Percentiles rank a stretch among this genome's conserved stretches.
Evolutionary conservation across 2,329 filamentous ascomycete genomes (phyloP).

Genomic region (Leptographium flavum): DNA sequence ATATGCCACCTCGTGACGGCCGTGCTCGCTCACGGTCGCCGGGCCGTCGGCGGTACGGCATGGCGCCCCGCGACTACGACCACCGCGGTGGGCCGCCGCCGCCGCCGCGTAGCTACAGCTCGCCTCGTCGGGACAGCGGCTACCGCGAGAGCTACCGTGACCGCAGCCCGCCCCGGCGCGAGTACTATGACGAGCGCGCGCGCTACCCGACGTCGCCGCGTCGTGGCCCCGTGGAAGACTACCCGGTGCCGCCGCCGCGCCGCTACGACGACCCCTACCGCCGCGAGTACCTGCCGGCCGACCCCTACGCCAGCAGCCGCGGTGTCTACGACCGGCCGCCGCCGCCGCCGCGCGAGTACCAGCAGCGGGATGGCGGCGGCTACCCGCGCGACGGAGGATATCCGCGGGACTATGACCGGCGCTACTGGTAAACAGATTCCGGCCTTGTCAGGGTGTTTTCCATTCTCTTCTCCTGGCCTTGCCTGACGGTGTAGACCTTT

Average conservation of each 20-base stretch:
- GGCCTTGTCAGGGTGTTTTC: too few species aligned
- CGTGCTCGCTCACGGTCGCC: conserved; percentile 73
- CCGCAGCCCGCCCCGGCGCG: conserved; percentile 60
- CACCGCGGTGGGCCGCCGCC: conserved; percentile 64
- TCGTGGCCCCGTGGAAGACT: conserved; percentile 62
- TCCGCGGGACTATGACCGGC: conserved; percentile 16
- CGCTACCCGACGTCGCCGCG: conserved; percentile 70
- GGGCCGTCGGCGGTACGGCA: conserved; percentile 47
- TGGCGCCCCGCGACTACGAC: conserved; percentile 64
- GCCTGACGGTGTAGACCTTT: not conserved
- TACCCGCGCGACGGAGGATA: conserved; percentile 27
- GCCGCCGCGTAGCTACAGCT: conserved; percentile 52
- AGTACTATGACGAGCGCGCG: conserved; percentile 77
- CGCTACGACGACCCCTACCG: conserved; percentile 69
- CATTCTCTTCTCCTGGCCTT: not conserved
- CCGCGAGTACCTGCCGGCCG: conserved; percentile 48
- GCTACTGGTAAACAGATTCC: conserved; percentile 37
- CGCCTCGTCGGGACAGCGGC: conserved; percentile 27
- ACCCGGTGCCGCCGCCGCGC: conserved; percentile 50
- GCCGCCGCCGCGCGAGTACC: conserved; percentile 16
- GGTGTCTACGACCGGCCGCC: conserved; percentile 40
- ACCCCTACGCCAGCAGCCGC: conserved; percentile 45
- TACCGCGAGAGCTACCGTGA: conserved; percentile 71
- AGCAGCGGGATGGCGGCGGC: too few species aligned
- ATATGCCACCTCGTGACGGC: conserved; percentile 52